Evolutionary conservation across 257 asterid species (phyloP).

Genomic region (Ballota nigra): DNA sequence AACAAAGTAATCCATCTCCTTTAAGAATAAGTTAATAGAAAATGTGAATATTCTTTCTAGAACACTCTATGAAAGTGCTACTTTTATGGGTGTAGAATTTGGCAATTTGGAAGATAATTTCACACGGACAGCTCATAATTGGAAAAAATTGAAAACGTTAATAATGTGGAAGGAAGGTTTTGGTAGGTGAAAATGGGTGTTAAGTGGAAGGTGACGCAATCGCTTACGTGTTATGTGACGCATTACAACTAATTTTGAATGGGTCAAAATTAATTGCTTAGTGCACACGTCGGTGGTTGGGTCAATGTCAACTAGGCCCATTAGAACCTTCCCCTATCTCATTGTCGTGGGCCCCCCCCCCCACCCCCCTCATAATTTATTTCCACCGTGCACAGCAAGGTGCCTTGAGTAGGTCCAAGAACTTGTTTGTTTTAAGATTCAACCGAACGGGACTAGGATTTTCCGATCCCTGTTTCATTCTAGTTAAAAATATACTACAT

Average conservation of each 20-base stretch:
- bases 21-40: too few relatives aligned
- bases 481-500: too few relatives aligned
- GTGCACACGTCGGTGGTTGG: conserved; percentile 11
- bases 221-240: background rate
- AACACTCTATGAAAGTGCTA: background rate
- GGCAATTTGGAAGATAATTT: background rate
- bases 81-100: background rate
- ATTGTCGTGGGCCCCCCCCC: background rate
- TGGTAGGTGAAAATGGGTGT: background rate
- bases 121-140: background rate
- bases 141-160: too few relatives aligned
- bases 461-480: too few relatives aligned
- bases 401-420: too few relatives aligned
- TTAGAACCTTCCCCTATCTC: background rate
- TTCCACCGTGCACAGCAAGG: too few relatives aligned
- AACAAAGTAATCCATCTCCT: too few relatives aligned
- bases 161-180: background rate
- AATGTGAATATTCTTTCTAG: too few relatives aligned
- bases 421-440: too few relatives aligned
- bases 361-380: too few relatives aligned
- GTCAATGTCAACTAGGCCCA: conserved; percentile 1
- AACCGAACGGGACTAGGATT: too few relatives aligned
- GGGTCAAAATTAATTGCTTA: conserved; percentile 21
- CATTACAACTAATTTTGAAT: conserved; percentile 9
- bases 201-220: background rate